phyloP scores from a whole-genome alignment of 257 asterid species.

The Penstemon newberryi region DNA sequence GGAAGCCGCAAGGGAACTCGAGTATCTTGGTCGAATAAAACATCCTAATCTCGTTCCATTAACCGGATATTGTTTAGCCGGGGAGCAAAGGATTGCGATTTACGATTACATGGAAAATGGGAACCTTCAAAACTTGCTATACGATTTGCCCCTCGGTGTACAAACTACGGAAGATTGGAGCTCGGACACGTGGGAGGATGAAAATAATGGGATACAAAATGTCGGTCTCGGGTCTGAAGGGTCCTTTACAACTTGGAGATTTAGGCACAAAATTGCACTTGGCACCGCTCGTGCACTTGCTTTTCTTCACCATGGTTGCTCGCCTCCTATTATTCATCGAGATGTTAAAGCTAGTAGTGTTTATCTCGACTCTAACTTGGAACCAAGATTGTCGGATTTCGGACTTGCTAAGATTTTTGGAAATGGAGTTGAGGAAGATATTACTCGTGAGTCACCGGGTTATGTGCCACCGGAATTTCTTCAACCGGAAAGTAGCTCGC shows the following conservation, averaged over 20 bases:
- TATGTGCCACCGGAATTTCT: conserved; percentile 77
- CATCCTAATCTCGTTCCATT: conserved; percentile 85
- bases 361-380: conserved; percentile 66
- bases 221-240: conserved; percentile 53
- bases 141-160: conserved; percentile 75
- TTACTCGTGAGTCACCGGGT: conserved; percentile 39
- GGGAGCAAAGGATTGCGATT: conserved; percentile 81
- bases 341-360: conserved; percentile 86
- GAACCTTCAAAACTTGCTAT: conserved; percentile 70
- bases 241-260: conserved; percentile 59
- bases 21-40: conserved; percentile 77
- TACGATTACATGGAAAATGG: conserved; percentile 92
- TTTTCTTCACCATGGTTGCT: conserved; percentile 90
- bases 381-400: conserved; percentile 76
- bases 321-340: conserved; percentile 78
- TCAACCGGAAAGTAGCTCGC: conserved; percentile 44
- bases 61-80: conserved; percentile 84
- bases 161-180: conserved; percentile 75
- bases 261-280: conserved; percentile 71
- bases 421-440: conserved; percentile 57
- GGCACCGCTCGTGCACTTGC: conserved; percentile 91
- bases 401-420: conserved; percentile 77
- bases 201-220: conserved; percentile 53
- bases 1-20: conserved; percentile 80
- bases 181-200: conserved; percentile 75